Base-by-base conservation (phyloP, 1,139 yeast species). In the Taiozyma sp. region DNA sequence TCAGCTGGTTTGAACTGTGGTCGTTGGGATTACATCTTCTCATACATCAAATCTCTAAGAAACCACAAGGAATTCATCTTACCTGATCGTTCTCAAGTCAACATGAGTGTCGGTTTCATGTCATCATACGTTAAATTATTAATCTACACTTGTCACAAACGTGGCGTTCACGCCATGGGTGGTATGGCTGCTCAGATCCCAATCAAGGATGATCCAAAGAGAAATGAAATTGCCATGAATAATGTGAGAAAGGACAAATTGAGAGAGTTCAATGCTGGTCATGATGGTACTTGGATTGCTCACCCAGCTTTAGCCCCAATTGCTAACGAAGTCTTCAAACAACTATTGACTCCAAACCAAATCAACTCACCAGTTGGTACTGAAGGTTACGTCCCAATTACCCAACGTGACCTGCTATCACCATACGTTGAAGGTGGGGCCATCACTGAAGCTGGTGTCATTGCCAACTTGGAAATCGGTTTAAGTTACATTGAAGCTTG, bases 101-200 rank as follows among this genome's bases (percentile, higher is more conserved):
- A 87, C 44, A 85, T 85, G 92, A 73, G 81, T 34, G 84, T 86
- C 29, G 87, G 90, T 58, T 85, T 84, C 68, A 84, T 85, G 91
- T 75, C 84, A 46, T 80, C 87, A 19, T 85, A 85, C 63, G 90
- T 84, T 54, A 78, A 80, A 60, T 75, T 82, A 51, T 75, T 85
- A 62, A 85, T 85, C 61, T 74, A 83, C 70, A 83, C 87, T 48
- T 83, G 89, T 68, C 92, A 85, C 72, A 76, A 78, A 68, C 80
- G 91, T 65, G 86, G 84, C 59, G 90, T 85, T 41, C 88, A 82
- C 67, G 93, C 90, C 46, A 83, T 85, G 80, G 92, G 92, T 57
- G 92, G 92, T 57, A 85, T 85, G 92, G 91, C 91, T 59, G 92
- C 92, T 29, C 89, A 84, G 70, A 85, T 85, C 61, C 92, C 92